Percentiles rank a stretch among this genome's conserved stretches.
Evolutionary conservation across 192 early-diverging fungal genomes (phyloP).

Genomic region (Phlyctochytrium arcticum): DNA sequence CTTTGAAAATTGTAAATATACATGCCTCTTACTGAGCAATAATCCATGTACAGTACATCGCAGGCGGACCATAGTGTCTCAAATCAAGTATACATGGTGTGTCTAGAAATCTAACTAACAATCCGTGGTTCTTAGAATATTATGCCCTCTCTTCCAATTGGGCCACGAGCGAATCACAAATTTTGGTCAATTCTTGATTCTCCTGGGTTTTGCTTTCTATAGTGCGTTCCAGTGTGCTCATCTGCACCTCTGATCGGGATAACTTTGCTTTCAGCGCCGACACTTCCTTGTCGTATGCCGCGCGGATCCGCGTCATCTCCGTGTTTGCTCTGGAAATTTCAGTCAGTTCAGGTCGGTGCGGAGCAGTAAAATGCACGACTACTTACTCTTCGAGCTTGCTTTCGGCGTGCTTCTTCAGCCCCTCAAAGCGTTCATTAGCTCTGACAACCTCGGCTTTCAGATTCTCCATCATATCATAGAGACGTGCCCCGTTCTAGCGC

Average conservation of each 20-base stretch:
- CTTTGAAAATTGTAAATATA: neutral
- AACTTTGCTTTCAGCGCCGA: slow-evolving; percentile 31
- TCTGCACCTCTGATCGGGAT: slow-evolving; percentile 26
- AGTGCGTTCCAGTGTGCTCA: slow-evolving; percentile 18
- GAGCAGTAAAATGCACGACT: neutral
- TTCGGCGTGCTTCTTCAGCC: slow-evolving; percentile 35
- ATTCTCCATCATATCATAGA: neutral
- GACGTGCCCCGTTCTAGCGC: neutral
- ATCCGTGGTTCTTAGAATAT: too few species aligned
- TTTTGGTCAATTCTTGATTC: slow-evolving; percentile 34
- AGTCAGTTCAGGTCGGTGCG: neutral
- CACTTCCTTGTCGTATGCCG: slow-evolving; percentile 34
- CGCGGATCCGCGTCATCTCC: slow-evolving; percentile 28
- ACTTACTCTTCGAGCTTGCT: slow-evolving; percentile 37
- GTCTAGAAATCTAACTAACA: too few species aligned
- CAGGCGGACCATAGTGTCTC: too few species aligned
- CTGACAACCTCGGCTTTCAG: slow-evolving; percentile 1
- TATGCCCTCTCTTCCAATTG: slow-evolving; percentile 23
- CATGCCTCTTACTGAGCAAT: too few species aligned
- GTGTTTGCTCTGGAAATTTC: slow-evolving; percentile 32
- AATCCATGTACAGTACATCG: too few species aligned
- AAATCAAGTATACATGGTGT: too few species aligned
- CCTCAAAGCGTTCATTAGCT: slow-evolving; percentile 21
- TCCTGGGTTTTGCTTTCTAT: slow-evolving; percentile 37
- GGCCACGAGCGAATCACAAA: slow-evolving; percentile 40